Base-by-base conservation (phyloP, 2,329 filamentous ascomycete genomes). In the Trichophyton benhamiae region DNA sequence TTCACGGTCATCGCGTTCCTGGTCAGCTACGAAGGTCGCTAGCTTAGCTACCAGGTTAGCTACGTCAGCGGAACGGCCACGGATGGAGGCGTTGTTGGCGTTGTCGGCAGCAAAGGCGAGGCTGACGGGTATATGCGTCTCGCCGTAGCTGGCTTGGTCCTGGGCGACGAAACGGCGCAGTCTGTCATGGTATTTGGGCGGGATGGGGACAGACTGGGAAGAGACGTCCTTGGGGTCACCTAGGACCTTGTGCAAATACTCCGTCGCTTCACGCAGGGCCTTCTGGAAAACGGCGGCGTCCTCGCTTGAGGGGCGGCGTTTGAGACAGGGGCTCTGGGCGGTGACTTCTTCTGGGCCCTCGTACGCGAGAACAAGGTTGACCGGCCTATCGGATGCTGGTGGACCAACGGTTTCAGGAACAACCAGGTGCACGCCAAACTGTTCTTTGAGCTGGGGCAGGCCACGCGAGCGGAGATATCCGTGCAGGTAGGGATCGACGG, bases 1-100 rank as follows among this genome's bases (percentile, higher is more conserved):
- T 76, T 97, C 92, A 71, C 94, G 88, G 75, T 97, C 92, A 64
- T 97, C 91, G 72, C 89, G 83, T 77, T 91, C 88, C 75, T 95
- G 91, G 71, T 95, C 87, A 70, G 87, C 86, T 22, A 97, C 80
- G 70, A 96, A 97, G 5, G 83, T 83, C 62, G 83, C 76, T 60
- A 95, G 84, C 78, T 91, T 94, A 41, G 81, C 76, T 33, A 83
- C 80, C 44, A 97, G 81, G 1, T 84, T 82, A 59, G 88, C 83
- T 2, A 96, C 89, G 22, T 83, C 82, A 17, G 84, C 83, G 55
- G 82, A 77, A 22, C 91, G 91, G 22, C 92, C 92, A 63, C 89
- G 87, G 63, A 96, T 82, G 52, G 83, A 87, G 63, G 92, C 80
- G 63, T 80, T 63, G 53, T 73, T 77, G 57, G 78, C 79, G 58